These are phyloP conservation scores for Luffa aegyptiaca DNA, from an alignment of 306 rosid species.

Conservation along the genomic window DNA sequence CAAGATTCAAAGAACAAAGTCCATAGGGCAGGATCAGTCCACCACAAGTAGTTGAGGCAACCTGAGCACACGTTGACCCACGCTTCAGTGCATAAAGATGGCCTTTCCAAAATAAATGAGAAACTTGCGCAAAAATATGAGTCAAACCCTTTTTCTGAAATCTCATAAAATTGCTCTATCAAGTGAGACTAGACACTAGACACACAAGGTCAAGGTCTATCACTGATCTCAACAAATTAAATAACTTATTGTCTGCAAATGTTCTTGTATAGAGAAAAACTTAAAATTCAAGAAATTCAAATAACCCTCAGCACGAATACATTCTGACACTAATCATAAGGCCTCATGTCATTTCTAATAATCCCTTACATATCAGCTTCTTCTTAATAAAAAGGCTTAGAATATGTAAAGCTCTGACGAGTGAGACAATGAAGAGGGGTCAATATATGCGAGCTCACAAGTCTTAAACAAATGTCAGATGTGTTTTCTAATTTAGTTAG, in stretches of 20 bases:
- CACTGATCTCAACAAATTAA: not conserved
- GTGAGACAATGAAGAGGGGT: not conserved
- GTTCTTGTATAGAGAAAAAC: not conserved
- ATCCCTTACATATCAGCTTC: not conserved
- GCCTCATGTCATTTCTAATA: not conserved
- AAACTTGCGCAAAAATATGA: not conserved
- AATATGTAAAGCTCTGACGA: not conserved
- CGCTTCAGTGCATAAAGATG: not conserved
- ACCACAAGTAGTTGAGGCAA: not conserved
- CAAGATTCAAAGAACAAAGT: not conserved
- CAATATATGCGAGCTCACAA: not conserved
- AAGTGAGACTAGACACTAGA: not conserved
- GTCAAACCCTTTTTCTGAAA: not conserved
- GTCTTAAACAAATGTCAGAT: not conserved
- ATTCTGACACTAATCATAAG: not conserved
- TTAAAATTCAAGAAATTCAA: not conserved
- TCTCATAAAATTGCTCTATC: not conserved
- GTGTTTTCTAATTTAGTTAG: not conserved
- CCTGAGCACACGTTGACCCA: not conserved
- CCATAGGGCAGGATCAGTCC: not conserved
- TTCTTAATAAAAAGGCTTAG: not conserved
- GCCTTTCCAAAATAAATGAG: not conserved
- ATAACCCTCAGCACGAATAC: not conserved
- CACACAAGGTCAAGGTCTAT: not conserved
- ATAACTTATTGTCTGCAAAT: not conserved